Conservation (phyloP, 2,329 filamentous ascomycete species). For the Polychaeton citri region DNA sequence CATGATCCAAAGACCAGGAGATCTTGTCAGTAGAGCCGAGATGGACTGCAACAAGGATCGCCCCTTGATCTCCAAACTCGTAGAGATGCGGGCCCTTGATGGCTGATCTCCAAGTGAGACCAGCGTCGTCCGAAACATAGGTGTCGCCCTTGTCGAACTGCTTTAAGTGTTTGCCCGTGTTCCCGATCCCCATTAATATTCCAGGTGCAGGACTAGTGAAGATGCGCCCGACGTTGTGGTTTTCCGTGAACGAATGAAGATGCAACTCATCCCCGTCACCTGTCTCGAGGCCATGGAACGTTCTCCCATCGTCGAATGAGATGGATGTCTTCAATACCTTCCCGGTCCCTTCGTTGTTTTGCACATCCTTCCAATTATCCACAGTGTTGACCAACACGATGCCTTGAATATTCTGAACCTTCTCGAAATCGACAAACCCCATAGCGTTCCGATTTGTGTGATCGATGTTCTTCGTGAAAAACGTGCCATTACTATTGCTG, state of each 20-base stretch:
- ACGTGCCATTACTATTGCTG: constrained; percentile 94
- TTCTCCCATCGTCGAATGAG: constrained; percentile 89
- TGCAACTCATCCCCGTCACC: constrained; percentile 58
- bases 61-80: constrained; percentile 88
- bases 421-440: constrained; percentile 88
- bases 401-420: constrained; percentile 80
- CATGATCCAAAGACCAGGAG: constrained; percentile 79
- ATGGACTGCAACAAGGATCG: constrained; percentile 69
- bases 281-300: constrained; percentile 57
- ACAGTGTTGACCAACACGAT: constrained; percentile 85
- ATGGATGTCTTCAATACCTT: constrained; percentile 72
- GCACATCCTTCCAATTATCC: constrained; percentile 68
- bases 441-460: constrained; percentile 72
- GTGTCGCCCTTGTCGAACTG: constrained; percentile 62
- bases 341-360: constrained; percentile 30
- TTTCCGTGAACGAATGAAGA: constrained; percentile 80
- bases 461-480: constrained; percentile 82
- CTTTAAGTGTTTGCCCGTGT: constrained; percentile 63
- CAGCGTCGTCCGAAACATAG: constrained; percentile 84
- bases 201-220: constrained; percentile 92
- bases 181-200: constrained; percentile 86
- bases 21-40: constrained; percentile 53
- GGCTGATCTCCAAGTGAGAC: constrained; percentile 65
- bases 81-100: constrained; percentile 81
- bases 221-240: constrained; percentile 69